Base-by-base conservation (phyloP, 805 yeast genomes). In the Metschnikowia peoriensis region DNA sequence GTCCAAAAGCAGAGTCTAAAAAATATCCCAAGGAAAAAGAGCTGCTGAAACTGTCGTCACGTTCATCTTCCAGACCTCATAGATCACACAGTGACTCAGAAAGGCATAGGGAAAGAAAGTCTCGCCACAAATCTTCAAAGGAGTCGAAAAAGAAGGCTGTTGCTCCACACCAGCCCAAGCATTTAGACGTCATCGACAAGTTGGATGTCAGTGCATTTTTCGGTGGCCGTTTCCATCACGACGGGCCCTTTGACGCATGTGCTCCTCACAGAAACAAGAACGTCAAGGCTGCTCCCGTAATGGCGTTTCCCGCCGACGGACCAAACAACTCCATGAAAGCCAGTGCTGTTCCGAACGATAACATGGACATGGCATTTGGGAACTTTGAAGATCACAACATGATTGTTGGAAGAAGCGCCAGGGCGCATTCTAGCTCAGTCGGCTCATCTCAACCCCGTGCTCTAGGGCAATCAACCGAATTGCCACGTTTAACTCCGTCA, bases 231-330 rank as follows among this genome's bases (percentile, higher is more conserved):
- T 94, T 94, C 79, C 99, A 94, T 70, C 98, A 94, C 69, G 99
- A 94, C 72, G 99, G 99, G 11, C 99, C 99, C 14, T 94, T 94
- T 67, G 99, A 94, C 68, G 99, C 99, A 1, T 93, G 98, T 69
- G 88, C 96, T 2, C 98, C 99, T 7, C 97, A 89, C 69, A 84
- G 98, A 68, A 94, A 94, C 71, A 88, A 87, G 71, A 77, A 82
- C 52, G 73, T 71, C 58, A 75, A 78, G 64, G 84, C 83, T 44
- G 96, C 97, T 0, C 99, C 99, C 5, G 97, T 94, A 14, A 76
- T 83, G 73, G 99, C 99, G 0, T 94, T 93, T 78, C 97, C 97
- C 0, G 88, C 80, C 7, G 96, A 93, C 70, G 97, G 98, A 0
- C 97, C 98, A 57, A 94, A 94, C 71, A 87, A 82, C 64, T 80